phyloP scores from a whole-genome alignment of 306 rosid species.

The Luffa aegyptiaca region DNA sequence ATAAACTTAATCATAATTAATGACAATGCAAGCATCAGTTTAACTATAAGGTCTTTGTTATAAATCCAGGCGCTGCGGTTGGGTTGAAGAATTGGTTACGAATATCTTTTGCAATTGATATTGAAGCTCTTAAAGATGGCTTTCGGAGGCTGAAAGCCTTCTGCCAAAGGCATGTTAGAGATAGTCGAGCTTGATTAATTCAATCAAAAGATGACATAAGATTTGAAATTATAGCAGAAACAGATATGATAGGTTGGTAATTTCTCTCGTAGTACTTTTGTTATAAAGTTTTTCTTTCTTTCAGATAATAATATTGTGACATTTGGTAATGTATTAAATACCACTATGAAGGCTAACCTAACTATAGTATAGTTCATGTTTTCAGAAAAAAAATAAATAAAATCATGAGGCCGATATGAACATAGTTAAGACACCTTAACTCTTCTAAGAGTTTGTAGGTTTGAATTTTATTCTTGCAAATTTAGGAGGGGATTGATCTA shows the following conservation, averaged over 20 bases:
- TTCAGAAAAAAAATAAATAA: no score
- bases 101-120: conserved; percentile 33
- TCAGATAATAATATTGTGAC: not conserved
- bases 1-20: not conserved
- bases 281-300: not conserved
- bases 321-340: not conserved
- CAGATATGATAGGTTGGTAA: not conserved
- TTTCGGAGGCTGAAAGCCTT: conserved; percentile 32
- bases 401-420: no score
- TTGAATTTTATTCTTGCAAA: no score
- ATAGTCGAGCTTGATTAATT: not conserved
- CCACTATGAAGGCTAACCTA: no score
- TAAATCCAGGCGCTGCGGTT: conserved; percentile 21
- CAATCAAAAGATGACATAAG: not conserved
- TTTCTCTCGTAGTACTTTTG: not conserved
- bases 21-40: not conserved
- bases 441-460: no score
- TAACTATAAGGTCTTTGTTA: not conserved
- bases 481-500: no score
- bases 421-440: no score
- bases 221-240: not conserved
- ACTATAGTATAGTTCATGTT: no score
- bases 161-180: conserved; percentile 22
- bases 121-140: conserved; percentile 35
- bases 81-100: conserved; percentile 48